Conservation (phyloP, 768 basidiomycete species). For the Lactarius deliciosus region DNA sequence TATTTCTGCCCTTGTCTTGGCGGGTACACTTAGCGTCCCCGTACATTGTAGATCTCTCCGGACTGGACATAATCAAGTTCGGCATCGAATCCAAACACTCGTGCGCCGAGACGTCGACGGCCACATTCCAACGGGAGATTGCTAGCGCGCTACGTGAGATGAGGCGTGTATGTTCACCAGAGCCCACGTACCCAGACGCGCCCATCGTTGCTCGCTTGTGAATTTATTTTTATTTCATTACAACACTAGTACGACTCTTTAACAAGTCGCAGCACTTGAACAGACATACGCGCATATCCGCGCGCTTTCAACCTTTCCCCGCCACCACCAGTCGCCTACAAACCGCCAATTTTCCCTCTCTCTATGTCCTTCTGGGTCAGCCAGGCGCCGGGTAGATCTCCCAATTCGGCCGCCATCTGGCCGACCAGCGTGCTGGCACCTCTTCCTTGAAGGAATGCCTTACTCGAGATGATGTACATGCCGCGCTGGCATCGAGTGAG, state of each 20-base stretch:
- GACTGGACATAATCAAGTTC: conserved; percentile 78
- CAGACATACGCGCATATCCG: background rate
- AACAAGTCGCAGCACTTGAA: background rate
- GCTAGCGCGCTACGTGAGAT: conserved; percentile 67
- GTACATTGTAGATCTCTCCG: conserved; percentile 65
- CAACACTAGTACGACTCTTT: conserved; percentile 7
- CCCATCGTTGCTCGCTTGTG: conserved; percentile 18
- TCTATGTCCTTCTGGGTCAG: conserved; percentile 39
- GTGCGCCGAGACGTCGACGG: conserved; percentile 66
- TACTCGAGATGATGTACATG: conserved; percentile 72
- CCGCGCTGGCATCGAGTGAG: conserved; percentile 74
- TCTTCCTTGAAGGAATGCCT: conserved; percentile 54
- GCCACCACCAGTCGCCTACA: too few species aligned
- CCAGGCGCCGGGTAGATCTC: conserved; percentile 37
- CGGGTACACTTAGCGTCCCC: conserved; percentile 28
- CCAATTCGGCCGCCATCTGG: conserved; percentile 38
- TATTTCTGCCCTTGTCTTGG: background rate
- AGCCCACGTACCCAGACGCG: conserved; percentile 16
- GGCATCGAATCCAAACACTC: conserved; percentile 90
- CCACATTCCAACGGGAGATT: conserved; percentile 60
- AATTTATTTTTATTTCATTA: conserved; percentile 16
- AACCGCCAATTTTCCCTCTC: conserved; percentile 35
- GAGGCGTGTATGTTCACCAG: conserved; percentile 38
- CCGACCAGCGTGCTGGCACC: conserved; percentile 52
- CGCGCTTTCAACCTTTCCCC: background rate